These are phyloP conservation scores for Pseudopyricularia javanii DNA, from an alignment of 2,329 filamentous ascomycete genomes.

Conservation along the genomic window DNA sequence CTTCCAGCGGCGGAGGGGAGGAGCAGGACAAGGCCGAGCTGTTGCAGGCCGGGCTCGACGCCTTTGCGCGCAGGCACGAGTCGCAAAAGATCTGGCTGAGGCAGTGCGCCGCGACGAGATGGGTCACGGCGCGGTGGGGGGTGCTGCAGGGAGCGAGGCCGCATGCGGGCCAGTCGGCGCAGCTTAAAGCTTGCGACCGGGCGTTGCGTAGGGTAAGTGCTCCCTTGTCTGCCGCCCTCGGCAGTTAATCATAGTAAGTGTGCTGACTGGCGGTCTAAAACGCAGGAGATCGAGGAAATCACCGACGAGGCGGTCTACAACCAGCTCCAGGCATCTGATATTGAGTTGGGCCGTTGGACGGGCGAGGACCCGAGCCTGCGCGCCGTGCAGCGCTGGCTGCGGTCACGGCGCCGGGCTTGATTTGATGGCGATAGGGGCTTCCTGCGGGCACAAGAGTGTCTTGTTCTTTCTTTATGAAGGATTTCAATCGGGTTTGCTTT, in stretches of 20 bases:
- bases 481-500: not conserved
- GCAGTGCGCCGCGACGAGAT: slow-evolving; percentile 46
- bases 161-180: slow-evolving; percentile 30
- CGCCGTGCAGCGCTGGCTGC: slow-evolving; percentile 46
- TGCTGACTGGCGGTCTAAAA: not conserved
- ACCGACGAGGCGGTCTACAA: slow-evolving; percentile 47
- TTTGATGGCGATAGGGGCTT: not conserved
- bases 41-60: slow-evolving; percentile 50
- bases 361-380: slow-evolving; percentile 48
- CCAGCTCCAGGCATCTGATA: slow-evolving; percentile 40
- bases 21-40: slow-evolving; percentile 52
- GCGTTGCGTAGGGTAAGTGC: slow-evolving; percentile 42
- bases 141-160: slow-evolving; percentile 40
- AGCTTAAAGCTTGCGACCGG: slow-evolving; percentile 40
- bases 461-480: not conserved
- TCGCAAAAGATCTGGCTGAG: slow-evolving; percentile 52
- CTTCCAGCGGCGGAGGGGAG: slow-evolving; percentile 35
- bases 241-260: not conserved
- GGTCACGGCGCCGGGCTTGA: slow-evolving; percentile 20
- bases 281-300: slow-evolving; percentile 41
- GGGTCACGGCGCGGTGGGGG: slow-evolving; percentile 40
- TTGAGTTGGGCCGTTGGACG: slow-evolving; percentile 47
- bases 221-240: not conserved
- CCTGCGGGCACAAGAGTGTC: not conserved
- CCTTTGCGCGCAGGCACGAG: slow-evolving; percentile 48